phyloP scores from a whole-genome alignment of 345 rosid genomes.

The Boechera divaricarpa region DNA sequence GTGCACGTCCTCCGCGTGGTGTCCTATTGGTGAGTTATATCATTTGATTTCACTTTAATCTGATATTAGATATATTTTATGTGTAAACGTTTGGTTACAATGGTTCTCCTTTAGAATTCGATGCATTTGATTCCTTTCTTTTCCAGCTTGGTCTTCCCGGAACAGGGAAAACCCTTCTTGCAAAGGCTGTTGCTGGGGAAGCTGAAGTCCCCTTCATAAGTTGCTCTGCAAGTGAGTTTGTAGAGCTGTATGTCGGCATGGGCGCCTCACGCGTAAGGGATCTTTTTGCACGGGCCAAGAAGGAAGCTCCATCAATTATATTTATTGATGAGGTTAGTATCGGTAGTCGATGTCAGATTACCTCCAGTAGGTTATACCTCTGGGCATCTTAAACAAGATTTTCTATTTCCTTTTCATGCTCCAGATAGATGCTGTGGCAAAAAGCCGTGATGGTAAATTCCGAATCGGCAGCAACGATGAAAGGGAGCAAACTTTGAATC shows the following conservation, averaged over 20 bases:
- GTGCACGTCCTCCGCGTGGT: slow-evolving; percentile 99
- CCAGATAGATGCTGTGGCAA: slow-evolving; percentile 99
- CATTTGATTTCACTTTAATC: background rate
- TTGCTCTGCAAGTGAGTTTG: slow-evolving; percentile 97
- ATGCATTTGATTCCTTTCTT: slow-evolving; percentile 42
- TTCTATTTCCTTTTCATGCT: slow-evolving; percentile 17
- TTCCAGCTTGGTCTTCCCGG: slow-evolving; percentile 96
- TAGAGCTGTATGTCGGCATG: slow-evolving; percentile 95
- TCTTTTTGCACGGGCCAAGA: slow-evolving; percentile 94
- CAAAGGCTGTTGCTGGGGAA: slow-evolving; percentile 98
- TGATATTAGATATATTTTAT: background rate
- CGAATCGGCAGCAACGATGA: slow-evolving; percentile 89
- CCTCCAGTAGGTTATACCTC: background rate
- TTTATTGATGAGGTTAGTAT: slow-evolving; percentile 88
- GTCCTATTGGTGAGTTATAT: slow-evolving; percentile 81
- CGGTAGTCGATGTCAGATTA: slow-evolving; percentile 9
- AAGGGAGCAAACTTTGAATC: slow-evolving; percentile 98
- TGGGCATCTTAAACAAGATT: slow-evolving; percentile 8
- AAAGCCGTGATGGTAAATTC: slow-evolving; percentile 94
- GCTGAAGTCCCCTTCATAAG: slow-evolving; percentile 95
- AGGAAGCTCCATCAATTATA: slow-evolving; percentile 95
- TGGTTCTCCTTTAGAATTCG: slow-evolving; percentile 5
- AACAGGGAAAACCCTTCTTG: slow-evolving; percentile 90
- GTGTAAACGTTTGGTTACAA: background rate
- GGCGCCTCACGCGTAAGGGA: slow-evolving; percentile 99